Evolutionary conservation across 371 early-diverging fungal species (phyloP), one percentile per base, ranked within the genome.

Genomic region (Mucor lusitanicus): DNA sequence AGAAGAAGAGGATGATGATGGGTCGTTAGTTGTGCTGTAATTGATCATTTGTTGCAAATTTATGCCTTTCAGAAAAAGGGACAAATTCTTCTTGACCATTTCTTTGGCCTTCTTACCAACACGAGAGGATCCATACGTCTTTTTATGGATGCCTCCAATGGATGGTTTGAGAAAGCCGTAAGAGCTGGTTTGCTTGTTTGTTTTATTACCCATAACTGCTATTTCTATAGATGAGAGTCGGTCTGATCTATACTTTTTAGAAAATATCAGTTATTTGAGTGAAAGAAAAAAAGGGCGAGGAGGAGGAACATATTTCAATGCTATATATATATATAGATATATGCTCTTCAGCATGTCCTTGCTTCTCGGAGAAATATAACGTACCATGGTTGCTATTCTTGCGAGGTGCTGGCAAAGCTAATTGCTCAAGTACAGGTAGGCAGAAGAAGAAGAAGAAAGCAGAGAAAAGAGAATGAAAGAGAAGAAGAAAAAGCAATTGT

Each of bases 171-270:
- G 54, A 39, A 61, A 39, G 25, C 48, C 59, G 59, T 33, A 57
- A 58, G 68, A 57, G 27, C 23, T 27, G 50, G 21, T 33, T 28
- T 68, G 50, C 27, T 63, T 62, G 39, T 46, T 63, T n/a, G 63
- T 58, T 63, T 68, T 68, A 68, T 68, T 68, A 68, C 68, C 68
- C 68, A 68, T 64, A 33, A 44, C 57, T 58, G 32, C 33, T 64
- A 42, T 64, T 27, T 54, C 25, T 63, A 54, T 54, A 63, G 53
- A 40, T 44, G 30, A 64, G 56, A 64, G 42, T 2, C 5, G 30
- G 44, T 32, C 42, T 42, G 44, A 28, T 28, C 42, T 40, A 60
- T 40, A 40, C 25, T n/a, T 33, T 58, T 37, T 37, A 37, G 37
- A 58, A 44, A 28, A 44, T 42, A 60, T 42, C 30, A 42, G 42